phyloP scores from a whole-genome alignment of 2,329 filamentous ascomycete species.

The Colletotrichum sp. region DNA sequence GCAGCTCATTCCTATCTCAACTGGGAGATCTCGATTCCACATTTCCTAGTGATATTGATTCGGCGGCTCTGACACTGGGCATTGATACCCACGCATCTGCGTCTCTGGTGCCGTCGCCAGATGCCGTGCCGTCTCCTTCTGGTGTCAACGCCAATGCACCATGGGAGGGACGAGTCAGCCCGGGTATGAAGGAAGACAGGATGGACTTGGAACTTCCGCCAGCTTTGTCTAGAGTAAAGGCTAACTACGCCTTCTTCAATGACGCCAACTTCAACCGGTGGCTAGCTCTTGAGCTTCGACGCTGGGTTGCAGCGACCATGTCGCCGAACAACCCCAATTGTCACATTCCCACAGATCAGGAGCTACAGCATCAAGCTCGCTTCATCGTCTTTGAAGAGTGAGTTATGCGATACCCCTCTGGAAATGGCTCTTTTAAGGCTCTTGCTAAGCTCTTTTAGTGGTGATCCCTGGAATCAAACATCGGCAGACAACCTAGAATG shows the following conservation, averaged over 20 bases:
- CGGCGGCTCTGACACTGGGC: not conserved
- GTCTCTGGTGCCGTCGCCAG: not conserved
- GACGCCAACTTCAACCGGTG: constrained; percentile 29
- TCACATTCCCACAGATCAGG: constrained; percentile 36
- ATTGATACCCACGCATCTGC: not conserved
- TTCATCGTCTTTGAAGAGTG: constrained; percentile 33
- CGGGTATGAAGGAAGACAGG: not conserved
- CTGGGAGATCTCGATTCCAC: not conserved
- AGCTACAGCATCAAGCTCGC: constrained; percentile 36
- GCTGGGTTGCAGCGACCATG: constrained; percentile 30
- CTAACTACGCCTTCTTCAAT: constrained; percentile 21
- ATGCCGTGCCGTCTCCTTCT: not conserved
- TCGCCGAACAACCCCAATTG: constrained; percentile 32
- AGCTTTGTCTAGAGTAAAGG: not conserved
- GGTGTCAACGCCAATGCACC: not conserved
- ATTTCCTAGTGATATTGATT: not conserved
- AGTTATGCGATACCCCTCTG: not conserved
- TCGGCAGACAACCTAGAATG: constrained; percentile 17
- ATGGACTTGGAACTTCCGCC: not conserved
- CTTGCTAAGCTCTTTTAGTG: not conserved
- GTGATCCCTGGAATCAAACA: constrained; percentile 19
- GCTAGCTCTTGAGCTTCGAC: constrained; percentile 23
- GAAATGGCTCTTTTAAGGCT: accelerated
- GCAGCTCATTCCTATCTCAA: not conserved
- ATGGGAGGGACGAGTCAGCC: not conserved